Evolutionary conservation across 768 basidiomycete genomes (phyloP).

Genomic region (Phylloporus sp.): DNA sequence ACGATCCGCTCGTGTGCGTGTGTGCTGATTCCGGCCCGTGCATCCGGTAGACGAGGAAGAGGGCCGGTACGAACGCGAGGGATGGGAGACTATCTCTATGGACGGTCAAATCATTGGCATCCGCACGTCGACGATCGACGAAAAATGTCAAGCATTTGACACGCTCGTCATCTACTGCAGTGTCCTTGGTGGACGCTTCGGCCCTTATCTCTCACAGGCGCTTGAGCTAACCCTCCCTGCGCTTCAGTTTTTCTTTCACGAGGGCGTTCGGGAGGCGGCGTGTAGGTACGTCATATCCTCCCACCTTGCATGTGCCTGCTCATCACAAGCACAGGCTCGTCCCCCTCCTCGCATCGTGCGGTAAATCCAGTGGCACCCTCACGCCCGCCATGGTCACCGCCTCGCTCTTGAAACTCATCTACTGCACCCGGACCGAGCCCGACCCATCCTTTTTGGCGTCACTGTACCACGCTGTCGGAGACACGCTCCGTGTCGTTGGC

Average conservation of each 20-base stretch:
- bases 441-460: conserved; percentile 78
- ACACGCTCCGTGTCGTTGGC: conserved; percentile 57
- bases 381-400: conserved; percentile 67
- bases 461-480: conserved; percentile 66
- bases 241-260: conserved; percentile 76
- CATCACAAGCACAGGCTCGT: conserved; percentile 46
- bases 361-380: conserved; percentile 60
- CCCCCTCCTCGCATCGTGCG: conserved; percentile 66
- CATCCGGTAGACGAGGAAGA: conserved; percentile 51
- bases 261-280: conserved; percentile 77
- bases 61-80: conserved; percentile 55
- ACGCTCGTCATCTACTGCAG: conserved; percentile 80
- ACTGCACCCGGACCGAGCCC: conserved; percentile 59
- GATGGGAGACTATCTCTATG: conserved; percentile 76
- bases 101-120: conserved; percentile 77
- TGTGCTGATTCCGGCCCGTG: not conserved
- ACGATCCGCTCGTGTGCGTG: not conserved
- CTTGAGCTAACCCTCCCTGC: conserved; percentile 71
- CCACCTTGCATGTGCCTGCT: not conserved
- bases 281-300: conserved; percentile 50
- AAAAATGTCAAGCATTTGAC: conserved; percentile 85
- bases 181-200: conserved; percentile 61
- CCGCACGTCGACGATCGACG: conserved; percentile 76
- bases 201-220: conserved; percentile 67
- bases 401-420: conserved; percentile 62